phyloP scores from a whole-genome alignment of 371 early-diverging fungal species.

The Mortierella sp. region DNA sequence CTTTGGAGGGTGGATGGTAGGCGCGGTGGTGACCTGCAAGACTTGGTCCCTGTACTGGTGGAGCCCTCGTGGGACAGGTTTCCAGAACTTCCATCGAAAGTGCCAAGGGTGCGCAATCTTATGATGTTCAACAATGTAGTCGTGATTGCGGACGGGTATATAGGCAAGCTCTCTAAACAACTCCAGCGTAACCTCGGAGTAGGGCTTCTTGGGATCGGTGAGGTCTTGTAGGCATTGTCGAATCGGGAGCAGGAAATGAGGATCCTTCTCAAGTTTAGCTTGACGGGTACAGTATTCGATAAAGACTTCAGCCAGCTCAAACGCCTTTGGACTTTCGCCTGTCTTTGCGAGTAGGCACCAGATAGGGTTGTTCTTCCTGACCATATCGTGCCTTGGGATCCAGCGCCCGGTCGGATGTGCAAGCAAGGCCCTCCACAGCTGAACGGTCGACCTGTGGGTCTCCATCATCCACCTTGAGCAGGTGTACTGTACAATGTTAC shows the following conservation, averaged over 20 bases:
- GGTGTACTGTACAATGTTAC: constrained; percentile 2
- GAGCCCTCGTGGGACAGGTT: background rate
- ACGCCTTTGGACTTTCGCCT: background rate
- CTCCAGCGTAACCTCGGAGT: background rate
- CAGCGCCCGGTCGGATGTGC: constrained; percentile 9
- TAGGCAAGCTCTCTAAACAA: background rate
- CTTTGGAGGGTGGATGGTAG: background rate
- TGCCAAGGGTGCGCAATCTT: constrained; percentile 16
- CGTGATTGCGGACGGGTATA: background rate
- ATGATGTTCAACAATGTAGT: constrained; percentile 17
- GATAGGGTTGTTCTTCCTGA: constrained; percentile 7
- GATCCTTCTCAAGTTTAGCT: constrained; percentile 14
- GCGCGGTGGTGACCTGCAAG: background rate
- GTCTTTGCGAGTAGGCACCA: background rate
- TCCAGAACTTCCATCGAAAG: constrained; percentile 11
- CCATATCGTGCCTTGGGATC: constrained; percentile 19
- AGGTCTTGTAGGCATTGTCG: background rate
- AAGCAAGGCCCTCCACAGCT: constrained; percentile 6
- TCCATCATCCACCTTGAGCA: background rate
- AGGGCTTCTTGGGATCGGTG: background rate
- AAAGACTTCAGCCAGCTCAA: constrained; percentile 11
- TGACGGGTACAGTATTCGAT: constrained; percentile 20
- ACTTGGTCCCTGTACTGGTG: constrained; percentile 21
- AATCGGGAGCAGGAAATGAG: constrained; percentile 9
- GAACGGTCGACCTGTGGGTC: background rate